These are phyloP conservation scores for Phlyctochytrium planicorne DNA, from an alignment of 192 early-diverging fungal genomes.

Conservation along the genomic window DNA sequence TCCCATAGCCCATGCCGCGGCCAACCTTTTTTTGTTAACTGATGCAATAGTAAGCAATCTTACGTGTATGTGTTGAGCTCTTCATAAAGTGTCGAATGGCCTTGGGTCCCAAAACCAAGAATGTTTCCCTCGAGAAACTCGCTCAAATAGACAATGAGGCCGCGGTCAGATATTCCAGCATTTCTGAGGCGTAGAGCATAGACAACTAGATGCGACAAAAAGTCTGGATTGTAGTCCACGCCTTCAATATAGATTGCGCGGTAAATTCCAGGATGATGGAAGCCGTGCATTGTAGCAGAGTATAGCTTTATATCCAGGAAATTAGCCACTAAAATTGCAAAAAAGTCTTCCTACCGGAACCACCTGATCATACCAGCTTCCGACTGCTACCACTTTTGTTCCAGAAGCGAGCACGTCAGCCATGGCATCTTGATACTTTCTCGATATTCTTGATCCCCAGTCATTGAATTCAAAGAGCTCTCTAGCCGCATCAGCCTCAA, in stretches of 20 bases:
- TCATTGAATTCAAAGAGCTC: slow-evolving; percentile 96
- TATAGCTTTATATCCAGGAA: slow-evolving; percentile 27
- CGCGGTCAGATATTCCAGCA: slow-evolving; percentile 82
- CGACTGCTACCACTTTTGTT: slow-evolving; percentile 74
- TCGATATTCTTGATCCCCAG: slow-evolving; percentile 64
- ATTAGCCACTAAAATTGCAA: slow-evolving; percentile 40
- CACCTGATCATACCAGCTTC: slow-evolving; percentile 93
- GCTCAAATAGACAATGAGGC: slow-evolving; percentile 79
- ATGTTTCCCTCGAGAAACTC: slow-evolving; percentile 85
- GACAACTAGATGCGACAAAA: slow-evolving; percentile 81
- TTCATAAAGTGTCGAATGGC: slow-evolving; percentile 93
- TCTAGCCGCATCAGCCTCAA: slow-evolving; percentile 85
- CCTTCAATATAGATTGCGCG: slow-evolving; percentile 91
- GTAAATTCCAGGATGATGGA: slow-evolving; percentile 60
- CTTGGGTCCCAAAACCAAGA: slow-evolving; percentile 78
- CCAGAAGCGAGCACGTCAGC: slow-evolving; percentile 64
- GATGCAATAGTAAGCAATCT: slow-evolving; percentile 46
- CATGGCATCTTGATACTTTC: slow-evolving; percentile 71
- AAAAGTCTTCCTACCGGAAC: slow-evolving; percentile 85
- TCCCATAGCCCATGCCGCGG: slow-evolving; percentile 44
- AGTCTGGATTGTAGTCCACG: slow-evolving; percentile 69
- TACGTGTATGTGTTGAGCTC: slow-evolving; percentile 81
- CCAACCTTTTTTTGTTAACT: slow-evolving; percentile 45
- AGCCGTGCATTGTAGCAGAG: slow-evolving; percentile 51
- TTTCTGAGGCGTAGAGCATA: slow-evolving; percentile 89